phyloP scores from a whole-genome alignment of 176 grass and related monocot genomes.

The Zizania latifolia region DNA sequence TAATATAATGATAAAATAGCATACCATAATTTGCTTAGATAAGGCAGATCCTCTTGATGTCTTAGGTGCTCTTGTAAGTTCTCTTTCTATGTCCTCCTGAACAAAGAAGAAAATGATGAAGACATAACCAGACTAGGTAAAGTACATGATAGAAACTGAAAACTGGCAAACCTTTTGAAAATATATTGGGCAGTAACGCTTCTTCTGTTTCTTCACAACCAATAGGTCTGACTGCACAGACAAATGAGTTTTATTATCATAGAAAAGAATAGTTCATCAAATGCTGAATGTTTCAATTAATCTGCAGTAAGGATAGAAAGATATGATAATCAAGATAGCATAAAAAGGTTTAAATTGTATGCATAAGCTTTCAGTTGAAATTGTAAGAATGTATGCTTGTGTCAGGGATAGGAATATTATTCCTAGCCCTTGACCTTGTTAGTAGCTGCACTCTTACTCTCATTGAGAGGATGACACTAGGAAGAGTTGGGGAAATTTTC shows the following conservation, averaged over 20 bases:
- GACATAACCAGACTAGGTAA: background rate
- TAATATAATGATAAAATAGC: background rate
- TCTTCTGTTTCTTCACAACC: conserved; percentile 93
- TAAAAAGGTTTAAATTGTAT: too few relatives aligned
- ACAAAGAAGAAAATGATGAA: background rate
- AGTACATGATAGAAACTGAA: conserved; percentile 1
- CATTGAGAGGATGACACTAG: too few relatives aligned
- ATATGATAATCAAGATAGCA: background rate
- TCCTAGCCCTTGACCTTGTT: too few relatives aligned
- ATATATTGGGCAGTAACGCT: conserved; percentile 88
- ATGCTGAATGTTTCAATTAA: background rate
- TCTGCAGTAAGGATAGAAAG: background rate
- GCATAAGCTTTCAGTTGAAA: too few relatives aligned
- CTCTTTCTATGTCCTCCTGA: conserved; percentile 97
- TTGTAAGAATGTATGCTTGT: too few relatives aligned
- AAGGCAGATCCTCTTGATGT: conserved; percentile 56
- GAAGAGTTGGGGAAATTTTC: too few relatives aligned
- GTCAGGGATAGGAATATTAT: too few relatives aligned
- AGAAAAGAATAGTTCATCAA: background rate
- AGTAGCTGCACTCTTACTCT: too few relatives aligned
- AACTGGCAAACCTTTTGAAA: conserved; percentile 69
- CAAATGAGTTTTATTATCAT: conserved; percentile 25
- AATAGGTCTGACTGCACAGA: conserved; percentile 75
- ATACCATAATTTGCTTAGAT: conserved; percentile 84
- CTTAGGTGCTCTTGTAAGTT: conserved; percentile 54